Evolutionary conservation across 192 early-diverging fungal genomes (phyloP).

Genomic region (Backusella luteola): DNA sequence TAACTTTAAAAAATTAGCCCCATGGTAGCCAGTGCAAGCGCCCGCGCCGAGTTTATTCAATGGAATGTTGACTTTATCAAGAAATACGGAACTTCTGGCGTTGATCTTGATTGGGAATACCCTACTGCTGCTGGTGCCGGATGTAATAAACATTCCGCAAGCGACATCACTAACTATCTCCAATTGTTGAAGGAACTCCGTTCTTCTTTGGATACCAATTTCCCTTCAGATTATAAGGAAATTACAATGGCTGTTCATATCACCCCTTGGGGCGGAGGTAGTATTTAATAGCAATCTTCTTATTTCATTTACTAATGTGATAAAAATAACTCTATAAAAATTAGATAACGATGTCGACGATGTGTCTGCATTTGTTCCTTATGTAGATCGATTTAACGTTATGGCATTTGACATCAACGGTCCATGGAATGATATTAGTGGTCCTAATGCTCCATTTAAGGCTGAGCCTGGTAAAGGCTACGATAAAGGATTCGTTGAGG

Average conservation of each 20-base stretch:
- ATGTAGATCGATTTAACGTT: constrained; percentile 63
- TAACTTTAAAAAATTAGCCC: constrained; percentile 36
- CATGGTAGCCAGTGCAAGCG: constrained; percentile 37
- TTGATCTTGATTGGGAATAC: constrained; percentile 73
- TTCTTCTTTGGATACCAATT: constrained; percentile 41
- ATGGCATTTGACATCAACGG: constrained; percentile 70
- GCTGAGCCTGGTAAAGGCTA: constrained; percentile 26
- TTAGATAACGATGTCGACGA: constrained; percentile 48
- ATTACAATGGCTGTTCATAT: constrained; percentile 66
- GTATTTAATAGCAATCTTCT: neutral
- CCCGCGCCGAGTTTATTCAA: constrained; percentile 45
- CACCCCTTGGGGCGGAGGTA: constrained; percentile 52
- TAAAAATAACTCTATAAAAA: neutral
- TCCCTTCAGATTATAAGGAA: constrained; percentile 42
- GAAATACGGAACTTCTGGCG: constrained; percentile 60
- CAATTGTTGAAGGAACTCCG: constrained; percentile 59
- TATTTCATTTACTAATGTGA: neutral
- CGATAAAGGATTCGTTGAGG: constrained; percentile 43
- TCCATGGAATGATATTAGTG: constrained; percentile 50
- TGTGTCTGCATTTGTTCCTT: constrained; percentile 56
- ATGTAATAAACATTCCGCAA: constrained; percentile 53
- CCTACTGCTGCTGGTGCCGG: constrained; percentile 59
- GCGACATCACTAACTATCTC: constrained; percentile 65
- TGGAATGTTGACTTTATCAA: constrained; percentile 50
- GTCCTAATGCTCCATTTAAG: constrained; percentile 46